phyloP scores from a whole-genome alignment of 2,329 filamentous ascomycete genomes.

The Colletotrichum sp. region DNA sequence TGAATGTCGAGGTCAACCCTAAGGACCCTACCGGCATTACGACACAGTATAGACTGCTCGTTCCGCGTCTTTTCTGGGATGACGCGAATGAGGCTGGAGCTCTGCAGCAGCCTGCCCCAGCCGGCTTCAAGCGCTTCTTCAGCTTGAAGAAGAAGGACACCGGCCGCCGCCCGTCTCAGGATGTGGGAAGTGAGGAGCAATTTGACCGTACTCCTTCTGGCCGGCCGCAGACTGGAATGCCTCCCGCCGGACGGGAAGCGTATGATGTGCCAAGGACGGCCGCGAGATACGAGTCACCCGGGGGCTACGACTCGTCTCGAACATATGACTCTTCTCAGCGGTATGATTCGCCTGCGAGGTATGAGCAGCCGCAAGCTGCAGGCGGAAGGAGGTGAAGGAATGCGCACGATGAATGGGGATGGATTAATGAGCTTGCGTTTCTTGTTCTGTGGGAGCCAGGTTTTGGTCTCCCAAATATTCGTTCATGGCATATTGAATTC shows the following conservation, averaged over 20 bases:
- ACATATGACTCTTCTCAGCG: constrained; percentile 2
- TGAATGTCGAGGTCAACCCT: constrained; percentile 89
- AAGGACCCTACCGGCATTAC: constrained; percentile 89
- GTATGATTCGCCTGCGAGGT: constrained; percentile 7
- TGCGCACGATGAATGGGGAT: neutral
- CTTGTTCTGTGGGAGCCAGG: neutral
- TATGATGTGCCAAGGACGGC: constrained; percentile 4
- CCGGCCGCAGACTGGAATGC: neutral
- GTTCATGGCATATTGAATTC: neutral
- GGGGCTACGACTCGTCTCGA: constrained; percentile 3
- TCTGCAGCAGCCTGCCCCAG: constrained; percentile 30
- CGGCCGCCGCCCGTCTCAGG: neutral
- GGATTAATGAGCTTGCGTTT: neutral
- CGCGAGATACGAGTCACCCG: constrained; percentile 9
- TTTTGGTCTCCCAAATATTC: neutral
- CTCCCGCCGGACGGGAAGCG: constrained; percentile 16
- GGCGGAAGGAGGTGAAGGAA: neutral
- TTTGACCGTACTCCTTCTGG: neutral
- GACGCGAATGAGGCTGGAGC: constrained; percentile 32
- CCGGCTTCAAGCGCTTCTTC: constrained; percentile 49
- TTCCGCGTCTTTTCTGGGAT: constrained; percentile 75
- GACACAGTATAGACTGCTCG: constrained; percentile 82
- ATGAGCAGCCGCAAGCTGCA: neutral
- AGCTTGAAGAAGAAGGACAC: constrained; percentile 43
- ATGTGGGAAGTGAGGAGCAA: neutral